A percentile compares a stretch with the other conserved stretches of the same genome.
phyloP scores from a whole-genome alignment of 495 filamentous ascomycete genomes.

The Penicillium soppii region DNA sequence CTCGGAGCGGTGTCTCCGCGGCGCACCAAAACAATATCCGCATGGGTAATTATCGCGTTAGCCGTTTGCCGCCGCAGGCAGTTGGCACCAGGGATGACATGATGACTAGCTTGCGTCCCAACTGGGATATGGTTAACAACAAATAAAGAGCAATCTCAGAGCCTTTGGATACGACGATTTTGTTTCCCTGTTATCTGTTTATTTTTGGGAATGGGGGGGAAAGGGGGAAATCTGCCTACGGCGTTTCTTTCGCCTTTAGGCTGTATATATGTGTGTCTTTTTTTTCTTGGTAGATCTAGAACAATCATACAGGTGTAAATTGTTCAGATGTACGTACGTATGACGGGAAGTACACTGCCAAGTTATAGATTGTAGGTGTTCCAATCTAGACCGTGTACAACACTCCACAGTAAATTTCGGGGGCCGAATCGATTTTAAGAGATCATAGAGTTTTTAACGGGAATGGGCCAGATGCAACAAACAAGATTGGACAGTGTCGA shows the following conservation, averaged over 20 bases:
- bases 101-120: slow-evolving; percentile 67
- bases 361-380: too few relatives aligned
- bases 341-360: too few relatives aligned
- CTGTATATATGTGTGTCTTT: slow-evolving; percentile 4
- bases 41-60: slow-evolving; percentile 85
- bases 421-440: background rate
- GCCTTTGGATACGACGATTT: slow-evolving; percentile 28
- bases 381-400: background rate
- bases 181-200: slow-evolving; percentile 9
- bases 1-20: slow-evolving; percentile 73
- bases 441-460: background rate
- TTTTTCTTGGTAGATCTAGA: background rate
- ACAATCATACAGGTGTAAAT: background rate
- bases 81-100: slow-evolving; percentile 81
- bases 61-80: slow-evolving; percentile 75
- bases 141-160: slow-evolving; percentile 1
- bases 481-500: slow-evolving; percentile 3
- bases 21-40: slow-evolving; percentile 75
- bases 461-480: background rate
- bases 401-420: background rate
- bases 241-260: slow-evolving; percentile 13
- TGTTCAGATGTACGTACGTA: too few relatives aligned
- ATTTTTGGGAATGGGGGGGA: too few relatives aligned
- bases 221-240: slow-evolving; percentile 22
- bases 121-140: slow-evolving; percentile 63